Evolutionary conservation across 805 yeast genomes (phyloP), one percentile per base, ranked within the genome.

Genomic region (Schizosaccharomyces osmophilus): DNA sequence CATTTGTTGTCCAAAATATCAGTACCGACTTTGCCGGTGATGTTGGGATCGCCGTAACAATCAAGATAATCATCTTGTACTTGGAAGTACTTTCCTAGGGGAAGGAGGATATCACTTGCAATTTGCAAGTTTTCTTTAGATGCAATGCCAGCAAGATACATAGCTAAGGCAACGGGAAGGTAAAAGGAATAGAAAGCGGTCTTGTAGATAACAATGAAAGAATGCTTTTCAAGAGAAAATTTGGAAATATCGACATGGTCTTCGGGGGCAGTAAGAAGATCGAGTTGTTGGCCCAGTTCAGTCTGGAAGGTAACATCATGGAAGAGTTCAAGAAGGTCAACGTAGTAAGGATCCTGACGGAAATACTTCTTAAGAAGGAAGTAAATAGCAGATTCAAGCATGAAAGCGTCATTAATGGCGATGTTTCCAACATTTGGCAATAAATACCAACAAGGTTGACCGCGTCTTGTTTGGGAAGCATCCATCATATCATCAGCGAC

Each of bases 401-500:
- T 87, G 73, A 93, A 93, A 3, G 98, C 82, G 71, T 93, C 99
- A 70, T 93, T 93, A 73, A 93, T 93, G 63, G 99, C 98, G 70
- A 93, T 84, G 71, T 87, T 87, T 51, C 86, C 87, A 63, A 93
- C 96, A 48, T 32, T 29, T 5, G 57, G 57, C 43, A 62, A 64
- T 24, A 78, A 82, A 77, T 88, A 93, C 98, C 98, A 93, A 74
- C 98, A 93, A 66, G 96, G 93, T 74, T 90, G 97, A 63, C 97
- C 98, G 73, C 98, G 84, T 78, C 98, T 85, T 54, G 98, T 93
- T 72, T 87, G 84, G 42, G 95, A 85, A 67, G 82, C 81, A 73
- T 93, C 98, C 98, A 93, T 93, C 82, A 93, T 93, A 72, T 93
- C 98, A 72, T 93, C 98, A 41, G 97, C 94, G 62, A 93, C 97